A percentile compares a stretch with the other conserved stretches of the same genome.
phyloP scores from a whole-genome alignment of 257 asterid species.

The Nicotiana tabacum region DNA sequence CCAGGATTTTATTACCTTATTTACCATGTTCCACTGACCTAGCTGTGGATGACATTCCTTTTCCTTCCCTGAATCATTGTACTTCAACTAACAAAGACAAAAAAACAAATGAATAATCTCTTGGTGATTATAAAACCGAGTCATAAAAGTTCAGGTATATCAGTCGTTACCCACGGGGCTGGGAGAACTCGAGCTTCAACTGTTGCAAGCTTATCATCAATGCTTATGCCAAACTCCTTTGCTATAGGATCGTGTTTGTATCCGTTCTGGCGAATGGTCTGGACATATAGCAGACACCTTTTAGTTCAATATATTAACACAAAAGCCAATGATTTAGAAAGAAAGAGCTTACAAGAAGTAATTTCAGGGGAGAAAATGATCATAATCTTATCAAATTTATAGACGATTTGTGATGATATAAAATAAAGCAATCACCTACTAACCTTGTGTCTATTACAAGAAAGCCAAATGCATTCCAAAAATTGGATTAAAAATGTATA shows the following conservation, averaged over 20 bases:
- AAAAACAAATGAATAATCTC: neutral
- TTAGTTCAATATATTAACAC: neutral
- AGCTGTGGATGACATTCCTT: conserved; percentile 96
- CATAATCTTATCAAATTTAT: no score
- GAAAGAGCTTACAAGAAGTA: no score
- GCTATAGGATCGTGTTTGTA: conserved; percentile 91
- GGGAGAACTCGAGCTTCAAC: conserved; percentile 99
- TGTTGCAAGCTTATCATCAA: conserved; percentile 74
- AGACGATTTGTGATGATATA: no score
- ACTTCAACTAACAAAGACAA: conserved; percentile 56
- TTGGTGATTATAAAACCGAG: neutral
- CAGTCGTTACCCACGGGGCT: conserved; percentile 85
- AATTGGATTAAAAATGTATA: no score
- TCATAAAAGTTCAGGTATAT: neutral
- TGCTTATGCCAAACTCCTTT: conserved; percentile 84
- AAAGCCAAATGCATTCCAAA: no score
- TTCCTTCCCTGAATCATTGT: conserved; percentile 89
- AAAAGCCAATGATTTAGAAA: no score
- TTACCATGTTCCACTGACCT: conserved; percentile 99
- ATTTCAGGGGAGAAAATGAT: no score
- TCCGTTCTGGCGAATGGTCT: conserved; percentile 83
- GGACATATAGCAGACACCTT: conserved; percentile 3
- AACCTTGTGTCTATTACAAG: no score
- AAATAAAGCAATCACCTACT: no score
- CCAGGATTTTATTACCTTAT: conserved; percentile 47